Conservation (phyloP, 106 monocot species). For the Vanilla planifolia region DNA sequence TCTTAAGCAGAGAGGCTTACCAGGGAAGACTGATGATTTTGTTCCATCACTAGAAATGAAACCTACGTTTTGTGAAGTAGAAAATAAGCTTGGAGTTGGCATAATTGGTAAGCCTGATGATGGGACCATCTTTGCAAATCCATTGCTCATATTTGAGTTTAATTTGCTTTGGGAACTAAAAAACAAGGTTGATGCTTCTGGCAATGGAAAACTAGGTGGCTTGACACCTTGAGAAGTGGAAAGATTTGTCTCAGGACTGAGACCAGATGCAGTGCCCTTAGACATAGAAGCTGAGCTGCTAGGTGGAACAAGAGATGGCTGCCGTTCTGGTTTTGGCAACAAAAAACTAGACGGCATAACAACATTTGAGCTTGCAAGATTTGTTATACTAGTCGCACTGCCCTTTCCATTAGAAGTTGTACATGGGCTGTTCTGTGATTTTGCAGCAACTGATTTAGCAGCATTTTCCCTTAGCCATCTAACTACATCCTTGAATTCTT, state of each 20-base stretch:
- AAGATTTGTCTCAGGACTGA: not conserved
- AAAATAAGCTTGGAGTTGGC: conserved; percentile 14
- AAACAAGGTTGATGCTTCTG: not conserved
- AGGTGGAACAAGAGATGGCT: conserved; percentile 4
- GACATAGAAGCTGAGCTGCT: not conserved
- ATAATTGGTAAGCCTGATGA: conserved; percentile 12
- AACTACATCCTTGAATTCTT: conserved; percentile 90
- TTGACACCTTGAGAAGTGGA: not conserved
- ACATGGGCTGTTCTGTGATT: conserved; percentile 15
- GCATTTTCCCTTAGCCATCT: conserved; percentile 73
- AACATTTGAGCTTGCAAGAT: not conserved
- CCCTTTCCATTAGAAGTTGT: conserved; percentile 24
- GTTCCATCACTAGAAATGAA: conserved; percentile 41
- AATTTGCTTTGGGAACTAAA: conserved; percentile 5
- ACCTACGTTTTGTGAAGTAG: conserved; percentile 29
- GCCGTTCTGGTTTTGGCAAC: not conserved
- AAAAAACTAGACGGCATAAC: conserved; percentile 5
- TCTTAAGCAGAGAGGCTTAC: too few species aligned
- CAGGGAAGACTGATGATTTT: conserved; percentile 27
- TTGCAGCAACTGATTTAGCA: conserved; percentile 38
- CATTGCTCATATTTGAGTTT: conserved; percentile 16
- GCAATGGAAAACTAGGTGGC: conserved; percentile 2
- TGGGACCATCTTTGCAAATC: conserved; percentile 15
- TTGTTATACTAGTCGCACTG: not conserved
- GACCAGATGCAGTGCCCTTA: not conserved